These are phyloP conservation scores for Limtongia smithiae DNA, from an alignment of 805 yeast genomes.

Conservation along the genomic window DNA sequence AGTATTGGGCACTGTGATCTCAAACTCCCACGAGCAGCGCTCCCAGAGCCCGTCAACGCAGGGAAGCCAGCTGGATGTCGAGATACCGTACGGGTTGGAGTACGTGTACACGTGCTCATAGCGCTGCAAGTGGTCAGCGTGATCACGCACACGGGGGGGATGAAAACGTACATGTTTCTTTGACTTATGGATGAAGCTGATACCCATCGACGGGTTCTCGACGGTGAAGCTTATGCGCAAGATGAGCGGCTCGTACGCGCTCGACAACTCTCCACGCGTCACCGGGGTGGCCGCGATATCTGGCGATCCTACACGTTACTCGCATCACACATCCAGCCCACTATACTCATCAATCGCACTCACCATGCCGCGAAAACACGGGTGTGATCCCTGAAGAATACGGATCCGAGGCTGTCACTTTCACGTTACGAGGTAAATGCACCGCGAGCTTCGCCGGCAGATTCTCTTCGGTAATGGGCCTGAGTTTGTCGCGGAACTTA, in stretches of 20 bases:
- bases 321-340: no score
- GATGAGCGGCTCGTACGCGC: conserved; percentile 68
- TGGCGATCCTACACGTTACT: conserved; percentile 14
- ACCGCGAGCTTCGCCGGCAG: conserved; percentile 60
- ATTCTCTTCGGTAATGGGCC: conserved; percentile 49
- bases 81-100: conserved; percentile 69
- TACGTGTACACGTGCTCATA: conserved; percentile 60
- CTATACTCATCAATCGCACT: no score
- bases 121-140: conserved; percentile 2
- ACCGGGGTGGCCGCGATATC: conserved; percentile 35
- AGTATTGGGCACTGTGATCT: conserved; percentile 77
- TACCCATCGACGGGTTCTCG: conserved; percentile 65
- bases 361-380: conserved; percentile 20
- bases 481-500: conserved; percentile 27
- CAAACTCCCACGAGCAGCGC: conserved; percentile 87
- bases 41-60: conserved; percentile 88
- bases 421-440: conserved; percentile 61
- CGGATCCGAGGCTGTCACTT: conserved; percentile 56
- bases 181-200: conserved; percentile 57
- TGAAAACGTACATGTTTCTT: conserved; percentile 11
- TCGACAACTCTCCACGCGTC: conserved; percentile 30
- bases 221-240: conserved; percentile 65
- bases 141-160: no score
- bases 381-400: conserved; percentile 24
- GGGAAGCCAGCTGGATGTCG: conserved; percentile 97